Percentiles rank a stretch among this genome's conserved stretches.
Evolutionary conservation across 805 yeast species (phyloP).

Genomic region (Yueomyces sinensis): DNA sequence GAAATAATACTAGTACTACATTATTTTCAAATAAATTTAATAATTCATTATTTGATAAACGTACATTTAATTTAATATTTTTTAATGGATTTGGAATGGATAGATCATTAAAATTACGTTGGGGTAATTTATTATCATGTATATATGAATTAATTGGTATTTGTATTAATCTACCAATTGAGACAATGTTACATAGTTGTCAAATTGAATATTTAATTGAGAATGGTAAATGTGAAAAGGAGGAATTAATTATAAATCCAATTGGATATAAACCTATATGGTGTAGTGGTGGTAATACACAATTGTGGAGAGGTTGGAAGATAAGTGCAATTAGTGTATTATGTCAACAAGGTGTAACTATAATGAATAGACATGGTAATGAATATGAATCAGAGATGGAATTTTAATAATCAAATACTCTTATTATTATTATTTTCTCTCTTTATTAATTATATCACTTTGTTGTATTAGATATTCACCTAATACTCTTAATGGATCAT

Average conservation of each 20-base stretch:
- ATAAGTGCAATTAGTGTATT: conserved; percentile 66
- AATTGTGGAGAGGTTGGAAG: conserved; percentile 83
- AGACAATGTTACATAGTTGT: conserved; percentile 71
- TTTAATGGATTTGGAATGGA: neutral
- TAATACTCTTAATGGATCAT: conserved; percentile 37
- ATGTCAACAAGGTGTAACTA: conserved; percentile 70
- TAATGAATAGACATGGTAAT: conserved; percentile 23
- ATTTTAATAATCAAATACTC: neutral
- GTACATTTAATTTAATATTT: conserved; percentile 28
- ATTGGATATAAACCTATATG: conserved; percentile 32
- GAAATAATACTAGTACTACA: conserved; percentile 12
- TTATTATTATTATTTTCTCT: too few relatives aligned
- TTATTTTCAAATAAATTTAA: conserved; percentile 33
- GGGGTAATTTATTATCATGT: conserved; percentile 28
- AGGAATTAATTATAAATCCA: conserved; percentile 46
- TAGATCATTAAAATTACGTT: conserved; percentile 42
- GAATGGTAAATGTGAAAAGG: conserved; percentile 4
- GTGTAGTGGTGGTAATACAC: conserved; percentile 3
- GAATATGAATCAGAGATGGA: conserved; percentile 19
- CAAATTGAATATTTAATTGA: conserved; percentile 49
- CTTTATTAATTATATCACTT: conserved; percentile 20
- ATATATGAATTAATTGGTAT: conserved; percentile 33
- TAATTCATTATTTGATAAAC: conserved; percentile 12
- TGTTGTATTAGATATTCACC: conserved; percentile 40
- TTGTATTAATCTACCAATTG: conserved; percentile 71